Evolutionary conservation across 495 filamentous ascomycete genomes (phyloP).

Genomic region (Bathelium albidoporum): DNA sequence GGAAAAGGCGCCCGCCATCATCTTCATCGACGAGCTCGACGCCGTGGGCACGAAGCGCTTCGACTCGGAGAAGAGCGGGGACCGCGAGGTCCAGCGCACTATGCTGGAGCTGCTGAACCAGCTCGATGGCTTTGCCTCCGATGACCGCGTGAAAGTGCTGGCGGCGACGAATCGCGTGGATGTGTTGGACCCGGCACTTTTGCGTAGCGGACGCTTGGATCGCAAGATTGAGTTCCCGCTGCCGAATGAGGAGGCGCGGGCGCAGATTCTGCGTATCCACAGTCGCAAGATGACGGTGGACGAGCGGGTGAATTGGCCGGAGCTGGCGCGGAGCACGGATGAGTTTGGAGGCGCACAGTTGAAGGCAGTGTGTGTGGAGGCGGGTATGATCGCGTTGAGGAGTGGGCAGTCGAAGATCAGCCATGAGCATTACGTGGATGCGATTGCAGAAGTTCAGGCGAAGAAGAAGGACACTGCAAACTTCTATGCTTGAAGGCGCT

Average conservation of each 20-base stretch:
- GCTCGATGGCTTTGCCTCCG: conserved; percentile 96
- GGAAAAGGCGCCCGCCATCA: conserved; percentile 96
- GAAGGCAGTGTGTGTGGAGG: conserved; percentile 97
- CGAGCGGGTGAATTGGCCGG: conserved; percentile 86
- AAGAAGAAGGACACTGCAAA: conserved; percentile 89
- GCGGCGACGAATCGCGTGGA: conserved; percentile 97
- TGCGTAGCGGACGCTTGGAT: conserved; percentile 90
- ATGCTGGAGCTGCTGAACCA: conserved; percentile 99
- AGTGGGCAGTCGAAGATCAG: conserved; percentile 87
- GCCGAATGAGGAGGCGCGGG: conserved; percentile 96
- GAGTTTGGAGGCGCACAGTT: conserved; percentile 97
- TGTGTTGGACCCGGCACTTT: conserved; percentile 87
- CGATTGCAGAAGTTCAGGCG: conserved; percentile 89
- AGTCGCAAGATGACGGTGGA: conserved; percentile 97
- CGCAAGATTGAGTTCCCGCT: conserved; percentile 99
- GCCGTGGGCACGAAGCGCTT: conserved; percentile 98
- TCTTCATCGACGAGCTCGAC: conserved; percentile 98
- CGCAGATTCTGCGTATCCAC: conserved; percentile 96
- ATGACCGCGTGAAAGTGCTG: conserved; percentile 97
- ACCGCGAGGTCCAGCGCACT: conserved; percentile 95
- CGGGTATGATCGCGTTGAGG: conserved; percentile 95
- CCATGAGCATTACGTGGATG: conserved; percentile 98
- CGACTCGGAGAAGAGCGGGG: conserved; percentile 96
- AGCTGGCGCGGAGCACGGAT: conserved; percentile 93
- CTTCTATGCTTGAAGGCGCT: conserved; percentile 40